Percentiles rank a stretch among this genome's conserved stretches.
Evolutionary conservation across 345 rosid genomes (phyloP).

Genomic region (Salix koriyanagi): DNA sequence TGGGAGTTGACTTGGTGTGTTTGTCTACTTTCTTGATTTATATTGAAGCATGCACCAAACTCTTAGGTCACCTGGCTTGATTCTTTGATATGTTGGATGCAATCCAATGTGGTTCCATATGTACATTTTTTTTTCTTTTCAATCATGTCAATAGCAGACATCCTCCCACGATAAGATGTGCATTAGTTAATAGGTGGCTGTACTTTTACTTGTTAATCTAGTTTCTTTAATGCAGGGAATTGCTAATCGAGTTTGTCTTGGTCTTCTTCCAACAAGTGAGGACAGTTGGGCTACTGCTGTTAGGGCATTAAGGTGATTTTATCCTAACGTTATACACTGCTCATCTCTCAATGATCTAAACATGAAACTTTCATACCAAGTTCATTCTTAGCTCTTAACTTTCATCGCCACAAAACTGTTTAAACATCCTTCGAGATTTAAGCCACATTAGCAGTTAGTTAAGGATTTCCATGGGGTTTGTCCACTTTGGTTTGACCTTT

Average conservation of each 20-base stretch:
- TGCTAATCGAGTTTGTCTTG: slow-evolving; percentile 86
- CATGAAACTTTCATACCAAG: no score
- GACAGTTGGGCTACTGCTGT: slow-evolving; percentile 86
- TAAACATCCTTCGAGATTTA: no score
- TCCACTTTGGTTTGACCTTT: not conserved
- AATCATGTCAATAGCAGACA: not conserved
- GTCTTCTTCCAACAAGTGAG: slow-evolving; percentile 89
- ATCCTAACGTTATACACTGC: not conserved
- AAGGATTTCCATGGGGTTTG: no score
- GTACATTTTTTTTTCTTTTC: no score
- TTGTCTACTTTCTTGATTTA: not conserved
- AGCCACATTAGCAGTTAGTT: no score
- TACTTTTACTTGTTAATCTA: slow-evolving; percentile 3
- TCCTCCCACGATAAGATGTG: not conserved
- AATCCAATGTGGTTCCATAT: not conserved
- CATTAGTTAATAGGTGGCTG: not conserved
- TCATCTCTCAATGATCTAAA: not conserved
- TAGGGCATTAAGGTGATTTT: slow-evolving; percentile 66
- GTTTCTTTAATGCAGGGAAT: slow-evolving; percentile 49
- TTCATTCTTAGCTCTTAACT: no score
- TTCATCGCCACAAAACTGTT: no score
- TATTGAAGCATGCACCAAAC: not conserved
- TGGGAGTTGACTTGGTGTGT: not conserved
- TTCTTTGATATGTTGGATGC: not conserved
- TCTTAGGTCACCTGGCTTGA: not conserved